A percentile compares a stretch with the other conserved stretches of the same genome.
Evolutionary conservation across 768 basidiomycete genomes (phyloP).

Genomic region (Ramaria sp.): DNA sequence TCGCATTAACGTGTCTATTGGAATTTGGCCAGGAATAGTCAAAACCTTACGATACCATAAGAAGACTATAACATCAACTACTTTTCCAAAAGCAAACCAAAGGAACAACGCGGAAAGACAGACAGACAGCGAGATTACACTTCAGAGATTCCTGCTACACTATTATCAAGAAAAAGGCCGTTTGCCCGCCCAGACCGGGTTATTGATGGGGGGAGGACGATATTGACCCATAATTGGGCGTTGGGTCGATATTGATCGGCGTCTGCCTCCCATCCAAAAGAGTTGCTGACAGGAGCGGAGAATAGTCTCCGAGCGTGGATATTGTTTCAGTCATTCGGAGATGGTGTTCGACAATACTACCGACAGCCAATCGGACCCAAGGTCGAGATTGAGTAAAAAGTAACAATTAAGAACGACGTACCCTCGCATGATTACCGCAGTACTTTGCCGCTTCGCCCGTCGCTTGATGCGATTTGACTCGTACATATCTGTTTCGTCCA

Average conservation of each 20-base stretch:
- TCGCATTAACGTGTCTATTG: too few species aligned
- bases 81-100: too few species aligned
- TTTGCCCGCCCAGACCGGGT: not conserved
- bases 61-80: too few species aligned
- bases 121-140: too few species aligned
- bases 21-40: too few species aligned
- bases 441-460: slow-evolving; percentile 59
- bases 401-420: slow-evolving; percentile 21
- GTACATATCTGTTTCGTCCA: slow-evolving; percentile 89
- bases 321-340: slow-evolving; percentile 1
- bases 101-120: too few species aligned
- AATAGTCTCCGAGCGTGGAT: slow-evolving; percentile 4
- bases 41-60: too few species aligned
- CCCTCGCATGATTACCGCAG: slow-evolving; percentile 73
- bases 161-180: not conserved
- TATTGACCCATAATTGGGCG: slow-evolving; percentile 6
- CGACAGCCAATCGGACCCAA: not conserved
- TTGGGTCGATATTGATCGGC: not conserved
- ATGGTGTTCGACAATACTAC: slow-evolving; percentile 6
- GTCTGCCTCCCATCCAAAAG: not conserved
- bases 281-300: slow-evolving; percentile 2
- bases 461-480: slow-evolving; percentile 79
- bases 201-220: not conserved
- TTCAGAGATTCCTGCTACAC: not conserved
- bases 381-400: not conserved